phyloP scores from a whole-genome alignment of 2,329 filamentous ascomycete genomes.

The Rosellinia necatrix region DNA sequence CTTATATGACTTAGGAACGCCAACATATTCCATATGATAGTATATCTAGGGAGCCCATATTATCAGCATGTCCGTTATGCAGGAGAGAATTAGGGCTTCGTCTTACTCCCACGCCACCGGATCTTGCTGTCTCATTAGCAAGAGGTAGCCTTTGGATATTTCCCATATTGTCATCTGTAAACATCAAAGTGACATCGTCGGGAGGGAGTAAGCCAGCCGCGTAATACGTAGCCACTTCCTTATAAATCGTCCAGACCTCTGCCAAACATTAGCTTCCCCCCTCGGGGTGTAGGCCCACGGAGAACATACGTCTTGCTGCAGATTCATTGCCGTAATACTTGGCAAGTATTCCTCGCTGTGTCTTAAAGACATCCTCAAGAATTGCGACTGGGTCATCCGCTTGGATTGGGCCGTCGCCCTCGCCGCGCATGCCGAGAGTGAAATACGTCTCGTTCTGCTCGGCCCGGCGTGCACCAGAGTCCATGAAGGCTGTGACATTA shows the following conservation, averaged over 20 bases:
- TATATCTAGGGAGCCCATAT: slow-evolving; percentile 44
- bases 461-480: slow-evolving; percentile 58
- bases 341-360: slow-evolving; percentile 58
- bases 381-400: slow-evolving; percentile 28
- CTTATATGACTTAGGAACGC: slow-evolving; percentile 54
- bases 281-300: not conserved
- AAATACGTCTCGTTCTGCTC: slow-evolving; percentile 62
- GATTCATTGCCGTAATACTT: slow-evolving; percentile 54
- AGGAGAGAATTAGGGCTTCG: not conserved
- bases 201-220: slow-evolving; percentile 46
- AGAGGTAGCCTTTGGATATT: slow-evolving; percentile 67
- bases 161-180: slow-evolving; percentile 73
- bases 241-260: slow-evolving; percentile 68
- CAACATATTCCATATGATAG: slow-evolving; percentile 62
- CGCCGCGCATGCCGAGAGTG: slow-evolving; percentile 61
- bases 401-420: slow-evolving; percentile 28
- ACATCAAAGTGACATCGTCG: slow-evolving; percentile 70
- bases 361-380: slow-evolving; percentile 55
- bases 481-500: slow-evolving; percentile 62
- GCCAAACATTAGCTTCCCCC: slow-evolving; percentile 24
- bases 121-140: slow-evolving; percentile 60
- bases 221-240: slow-evolving; percentile 68
- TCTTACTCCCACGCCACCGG: slow-evolving; percentile 64
- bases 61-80: not conserved
- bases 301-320: slow-evolving; percentile 47